Conservation (phyloP, 1,139 yeast species). For the Pichiaceae sp. region DNA sequence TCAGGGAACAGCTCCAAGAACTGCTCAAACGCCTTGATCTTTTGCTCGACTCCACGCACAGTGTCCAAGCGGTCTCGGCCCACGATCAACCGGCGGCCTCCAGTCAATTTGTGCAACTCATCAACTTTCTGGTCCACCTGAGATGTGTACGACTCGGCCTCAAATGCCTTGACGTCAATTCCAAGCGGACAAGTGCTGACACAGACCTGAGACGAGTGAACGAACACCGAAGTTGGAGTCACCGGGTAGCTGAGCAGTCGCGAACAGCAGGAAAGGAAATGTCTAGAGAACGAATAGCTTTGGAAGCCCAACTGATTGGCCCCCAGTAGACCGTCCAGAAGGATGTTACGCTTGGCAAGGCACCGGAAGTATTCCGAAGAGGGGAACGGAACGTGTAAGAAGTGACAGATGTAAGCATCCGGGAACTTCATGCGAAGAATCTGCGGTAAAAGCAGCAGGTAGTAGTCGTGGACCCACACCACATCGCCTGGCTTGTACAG, state of each 20-base stretch:
- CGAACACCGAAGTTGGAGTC: conserved; percentile 45
- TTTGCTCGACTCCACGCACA: conserved; percentile 78
- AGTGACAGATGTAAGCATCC: conserved; percentile 74
- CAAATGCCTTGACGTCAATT: conserved; percentile 61
- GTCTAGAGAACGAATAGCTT: conserved; percentile 78
- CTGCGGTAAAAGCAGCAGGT: conserved; percentile 76
- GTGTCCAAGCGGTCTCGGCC: conserved; percentile 78
- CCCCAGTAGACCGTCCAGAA: conserved; percentile 87
- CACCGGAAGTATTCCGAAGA: conserved; percentile 93
- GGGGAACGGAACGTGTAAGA: conserved; percentile 88
- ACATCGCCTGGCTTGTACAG: conserved; percentile 85
- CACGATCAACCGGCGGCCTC: conserved; percentile 66
- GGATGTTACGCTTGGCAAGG: conserved; percentile 69
- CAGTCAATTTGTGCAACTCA: conserved; percentile 60
- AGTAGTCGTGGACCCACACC: conserved; percentile 93
- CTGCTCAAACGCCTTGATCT: conserved; percentile 71
- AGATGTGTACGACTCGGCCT: conserved; percentile 43
- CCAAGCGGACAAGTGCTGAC: conserved; percentile 81
- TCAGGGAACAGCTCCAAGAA: conserved; percentile 86
- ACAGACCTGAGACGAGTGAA: conserved; percentile 69
- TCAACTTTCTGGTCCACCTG: conserved; percentile 30
- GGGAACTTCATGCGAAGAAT: conserved; percentile 76
- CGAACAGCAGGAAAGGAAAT: conserved; percentile 83
- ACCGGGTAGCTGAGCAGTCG: conserved; percentile 70
- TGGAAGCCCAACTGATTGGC: conserved; percentile 84